Base-by-base conservation (phyloP, 169 alveolate genomes). In the Eimeria necatrix region DNA sequence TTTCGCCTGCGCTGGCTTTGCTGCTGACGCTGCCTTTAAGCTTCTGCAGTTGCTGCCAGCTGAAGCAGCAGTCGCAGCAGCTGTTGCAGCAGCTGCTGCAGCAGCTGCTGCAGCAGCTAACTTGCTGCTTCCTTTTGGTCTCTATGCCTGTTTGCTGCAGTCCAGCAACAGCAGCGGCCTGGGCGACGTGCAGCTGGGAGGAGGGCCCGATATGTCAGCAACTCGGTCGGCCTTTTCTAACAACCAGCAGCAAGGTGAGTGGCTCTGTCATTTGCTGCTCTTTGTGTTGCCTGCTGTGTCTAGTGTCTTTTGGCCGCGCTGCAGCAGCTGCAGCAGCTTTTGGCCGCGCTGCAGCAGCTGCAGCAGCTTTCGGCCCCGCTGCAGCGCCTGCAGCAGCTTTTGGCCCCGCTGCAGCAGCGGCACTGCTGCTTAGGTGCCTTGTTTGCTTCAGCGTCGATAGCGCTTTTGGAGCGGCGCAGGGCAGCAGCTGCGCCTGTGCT, bases 121-220 rank as follows among this genome's bases (percentile, higher is more conserved):
- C 56, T 48, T 10, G 85, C 8, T 8, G 60, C 41, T 8, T 74
- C 56, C 85, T 10, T 26, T 56, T 32, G 18, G 7, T 20, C 51
- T 0, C 59, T 74, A 24, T n/a, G 14, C 20, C 51, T 49, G 64
- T 18, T 80, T 80, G 89, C 70, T 48, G 68, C 89, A 48, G 89
- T 16, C 89, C 51, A 80, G 18, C 49, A 80, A 80, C 70, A 80
- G 89, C 89, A 49, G 87, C 64, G 89, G 89, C 49, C 89, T 80
- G 8, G 89, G 89, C 32, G 89, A 80, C 53, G 48, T 80, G 49
- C 89, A 80, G 46, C 89, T 80, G 10, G 89, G 49, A 48, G 89
- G 89, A 4, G 87, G 87, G 20, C 89, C 46, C 6, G 71, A 7
- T n/a, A 26, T 56, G 60, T 4, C 60, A 41, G 26, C 9, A 3